These are phyloP conservation scores for Neurospora tetraspora DNA, from an alignment of 495 filamentous ascomycete genomes.

Conservation along the genomic window DNA sequence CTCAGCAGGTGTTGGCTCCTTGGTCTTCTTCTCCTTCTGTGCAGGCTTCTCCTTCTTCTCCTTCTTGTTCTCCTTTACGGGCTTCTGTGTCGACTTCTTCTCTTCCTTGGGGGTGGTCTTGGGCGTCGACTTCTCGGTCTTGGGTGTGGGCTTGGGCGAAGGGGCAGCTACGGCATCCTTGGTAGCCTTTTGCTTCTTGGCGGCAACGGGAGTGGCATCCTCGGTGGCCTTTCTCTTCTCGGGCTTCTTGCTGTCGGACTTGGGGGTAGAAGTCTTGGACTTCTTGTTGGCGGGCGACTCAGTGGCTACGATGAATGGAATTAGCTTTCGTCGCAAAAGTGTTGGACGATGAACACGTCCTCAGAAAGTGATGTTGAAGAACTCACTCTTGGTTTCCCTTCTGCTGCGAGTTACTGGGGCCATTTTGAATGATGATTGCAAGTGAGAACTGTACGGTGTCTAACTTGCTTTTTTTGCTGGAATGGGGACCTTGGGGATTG, in stretches of 20 bases:
- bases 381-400: conserved; percentile 60
- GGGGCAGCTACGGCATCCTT: conserved; percentile 16
- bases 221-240: conserved; percentile 43
- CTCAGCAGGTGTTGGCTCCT: conserved; percentile 10
- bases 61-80: conserved; percentile 14
- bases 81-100: conserved; percentile 22
- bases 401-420: conserved; percentile 58
- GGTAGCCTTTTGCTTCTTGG: conserved; percentile 30
- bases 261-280: conserved; percentile 34
- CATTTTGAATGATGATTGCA: conserved; percentile 36
- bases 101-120: conserved; percentile 14
- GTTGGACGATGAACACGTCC: not conserved
- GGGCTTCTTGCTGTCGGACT: conserved; percentile 15
- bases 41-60: conserved; percentile 15
- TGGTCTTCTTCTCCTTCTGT: conserved; percentile 23
- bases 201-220: conserved; percentile 31
- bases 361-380: not conserved
- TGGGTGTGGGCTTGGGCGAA: conserved; percentile 10
- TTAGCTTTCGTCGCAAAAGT: conserved; percentile 17
- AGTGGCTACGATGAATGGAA: conserved; percentile 26
- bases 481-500: not conserved
- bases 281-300: conserved; percentile 51
- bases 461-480: not conserved
- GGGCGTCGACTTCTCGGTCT: conserved; percentile 16
- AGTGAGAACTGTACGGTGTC: not conserved